phyloP scores from a whole-genome alignment of 2,329 filamentous ascomycete genomes.

The Tolypocladium ovalisporum region DNA sequence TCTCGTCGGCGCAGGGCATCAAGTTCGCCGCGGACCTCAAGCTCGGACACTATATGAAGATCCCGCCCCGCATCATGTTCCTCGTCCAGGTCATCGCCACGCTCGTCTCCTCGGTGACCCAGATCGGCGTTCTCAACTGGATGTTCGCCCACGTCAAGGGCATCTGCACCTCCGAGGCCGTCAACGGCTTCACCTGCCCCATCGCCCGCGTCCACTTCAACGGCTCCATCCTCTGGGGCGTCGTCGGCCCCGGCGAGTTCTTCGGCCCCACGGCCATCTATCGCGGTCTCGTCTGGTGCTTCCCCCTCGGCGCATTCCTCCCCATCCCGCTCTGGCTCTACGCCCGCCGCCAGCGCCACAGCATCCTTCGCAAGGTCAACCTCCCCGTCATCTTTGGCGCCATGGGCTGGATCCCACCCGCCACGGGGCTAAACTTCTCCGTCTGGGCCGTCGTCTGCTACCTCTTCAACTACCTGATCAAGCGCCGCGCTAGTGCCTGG shows the following conservation, averaged over 20 bases:
- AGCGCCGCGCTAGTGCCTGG: conserved; percentile 60
- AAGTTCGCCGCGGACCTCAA: conserved; percentile 85
- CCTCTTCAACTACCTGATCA: conserved; percentile 69
- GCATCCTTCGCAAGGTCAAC: conserved; percentile 65
- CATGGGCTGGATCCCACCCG: conserved; percentile 78
- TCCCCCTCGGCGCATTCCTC: conserved; percentile 63
- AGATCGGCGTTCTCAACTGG: conserved; percentile 81
- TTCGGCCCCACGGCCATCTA: conserved; percentile 70
- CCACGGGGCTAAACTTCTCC: conserved; percentile 77
- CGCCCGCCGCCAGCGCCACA: conserved; percentile 45
- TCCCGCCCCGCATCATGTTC: conserved; percentile 69
- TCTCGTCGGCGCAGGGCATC: conserved; percentile 77
- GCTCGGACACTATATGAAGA: conserved; percentile 81
- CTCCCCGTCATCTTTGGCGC: conserved; percentile 75
- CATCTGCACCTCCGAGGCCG: conserved; percentile 68
- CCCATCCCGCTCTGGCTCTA: conserved; percentile 68
- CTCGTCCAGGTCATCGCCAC: conserved; percentile 69
- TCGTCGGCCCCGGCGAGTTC: conserved; percentile 73
- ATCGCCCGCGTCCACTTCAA: conserved; percentile 85
- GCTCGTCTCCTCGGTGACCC: conserved; percentile 65
- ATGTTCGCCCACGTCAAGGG: conserved; percentile 70
- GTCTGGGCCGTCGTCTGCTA: conserved; percentile 82
- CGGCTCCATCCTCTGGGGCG: conserved; percentile 80
- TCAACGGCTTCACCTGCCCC: conserved; percentile 81
- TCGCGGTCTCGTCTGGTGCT: conserved; percentile 68